Base-by-base conservation (phyloP, 768 basidiomycete species). In the Wakefieldia striispora region DNA sequence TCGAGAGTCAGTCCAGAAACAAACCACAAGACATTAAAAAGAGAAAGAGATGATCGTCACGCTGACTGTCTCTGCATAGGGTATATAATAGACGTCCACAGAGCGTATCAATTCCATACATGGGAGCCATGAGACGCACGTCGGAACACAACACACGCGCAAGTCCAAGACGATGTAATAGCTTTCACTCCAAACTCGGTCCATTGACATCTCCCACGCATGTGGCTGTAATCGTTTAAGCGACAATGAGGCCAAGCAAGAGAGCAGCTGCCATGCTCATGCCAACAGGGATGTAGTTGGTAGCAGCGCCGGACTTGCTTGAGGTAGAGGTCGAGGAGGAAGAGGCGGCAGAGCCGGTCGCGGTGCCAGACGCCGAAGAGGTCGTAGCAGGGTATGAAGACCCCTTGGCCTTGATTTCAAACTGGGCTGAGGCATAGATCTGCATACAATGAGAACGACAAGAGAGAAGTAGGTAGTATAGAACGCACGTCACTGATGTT, bases 381-480 rank as follows among this genome's bases (percentile, higher is more conserved):
- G 67, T 58, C 17, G 78, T 49, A 4, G 65, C 40, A 10, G 83
- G 81, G 58, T 81, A 87, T 12, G 71, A 8, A 31, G 84, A 72
- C 43, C 81, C 81, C 27, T 69, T 52, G 6, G 82, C 61, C 62
- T 82, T 80, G 65, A 90, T 75, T 63, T 81, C 78, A 65, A 90
- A 90, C 17, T 4, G 68, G 62, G 47, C 74, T 40, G 23, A 83
- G 80, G 82, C 81, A 52, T 74, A 87, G 47, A 88, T 50, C 82
- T 89, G 54, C 4, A 40, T 14, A 16, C 13, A 33, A 33, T 33
- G 16, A 33, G 33, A 16, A 14, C 27, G 16, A 19, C 20, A 7
- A 4, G 2, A 2, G 19, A 49, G 21, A 12, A 40, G 24, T 13
- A 11, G 20, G 26, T 13, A 26, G 24, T 4, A 17, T 24, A 14